phyloP scores from a whole-genome alignment of 192 early-diverging fungal genomes.

The Coemansia sp. region DNA sequence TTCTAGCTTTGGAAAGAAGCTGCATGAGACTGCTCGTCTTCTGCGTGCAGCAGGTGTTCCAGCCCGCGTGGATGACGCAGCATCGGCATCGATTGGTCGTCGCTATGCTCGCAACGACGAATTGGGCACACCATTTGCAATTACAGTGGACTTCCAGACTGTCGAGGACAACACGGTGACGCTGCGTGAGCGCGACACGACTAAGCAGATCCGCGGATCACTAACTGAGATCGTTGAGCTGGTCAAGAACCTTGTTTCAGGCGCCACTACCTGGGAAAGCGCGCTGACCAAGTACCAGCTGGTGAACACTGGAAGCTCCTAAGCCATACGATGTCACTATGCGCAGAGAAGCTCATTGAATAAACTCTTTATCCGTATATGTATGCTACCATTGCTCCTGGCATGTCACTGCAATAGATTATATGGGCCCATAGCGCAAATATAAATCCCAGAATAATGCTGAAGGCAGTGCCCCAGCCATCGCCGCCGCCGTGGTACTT shows the following conservation, averaged over 20 bases:
- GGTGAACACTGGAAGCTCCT: slow-evolving; percentile 49
- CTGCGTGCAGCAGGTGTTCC: slow-evolving; percentile 77
- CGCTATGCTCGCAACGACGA: slow-evolving; percentile 98
- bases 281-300: slow-evolving; percentile 68
- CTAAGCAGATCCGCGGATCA: slow-evolving; percentile 87
- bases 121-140: slow-evolving; percentile 93
- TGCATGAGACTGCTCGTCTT: slow-evolving; percentile 60
- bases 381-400: slow-evolving; percentile 8
- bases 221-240: slow-evolving; percentile 68
- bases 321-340: neutral
- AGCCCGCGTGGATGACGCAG: slow-evolving; percentile 84
- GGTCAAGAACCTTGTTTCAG: slow-evolving; percentile 73
- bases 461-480: slow-evolving; percentile 37
- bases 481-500: slow-evolving; percentile 36
- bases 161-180: slow-evolving; percentile 90
- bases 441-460: slow-evolving; percentile 21
- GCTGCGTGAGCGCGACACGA: slow-evolving; percentile 93
- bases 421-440: slow-evolving; percentile 43
- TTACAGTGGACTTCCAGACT: slow-evolving; percentile 99
- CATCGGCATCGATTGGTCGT: slow-evolving; percentile 83
- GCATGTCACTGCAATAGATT: slow-evolving; percentile 36
- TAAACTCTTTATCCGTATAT: slow-evolving; percentile 1
- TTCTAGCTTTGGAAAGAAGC: slow-evolving; percentile 70
- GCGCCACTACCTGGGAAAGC: slow-evolving; percentile 68
- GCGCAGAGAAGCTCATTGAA: neutral